These are phyloP conservation scores for Pichia sp. DNA, from an alignment of 1,139 yeast species.

Conservation along the genomic window DNA sequence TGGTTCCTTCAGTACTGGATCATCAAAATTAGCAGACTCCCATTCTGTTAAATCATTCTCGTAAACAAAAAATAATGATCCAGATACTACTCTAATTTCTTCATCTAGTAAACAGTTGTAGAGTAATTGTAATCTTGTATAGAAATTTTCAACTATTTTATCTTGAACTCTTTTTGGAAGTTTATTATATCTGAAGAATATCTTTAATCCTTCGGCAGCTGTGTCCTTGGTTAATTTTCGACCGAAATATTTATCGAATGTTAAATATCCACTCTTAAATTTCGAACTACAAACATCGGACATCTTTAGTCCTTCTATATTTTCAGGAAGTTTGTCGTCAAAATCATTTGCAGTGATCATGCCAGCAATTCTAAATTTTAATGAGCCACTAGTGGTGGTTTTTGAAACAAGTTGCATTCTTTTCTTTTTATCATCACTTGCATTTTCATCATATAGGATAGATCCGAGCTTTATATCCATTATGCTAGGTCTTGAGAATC, in stretches of 20 bases:
- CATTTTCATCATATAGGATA: constrained; percentile 55
- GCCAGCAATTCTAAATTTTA: constrained; percentile 78
- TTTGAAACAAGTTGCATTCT: constrained; percentile 58
- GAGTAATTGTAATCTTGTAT: constrained; percentile 54
- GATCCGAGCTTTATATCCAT: constrained; percentile 81
- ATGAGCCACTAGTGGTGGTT: constrained; percentile 72
- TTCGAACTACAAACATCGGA: constrained; percentile 19
- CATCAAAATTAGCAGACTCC: constrained; percentile 32
- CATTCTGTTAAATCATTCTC: constrained; percentile 59
- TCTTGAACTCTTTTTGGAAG: constrained; percentile 30
- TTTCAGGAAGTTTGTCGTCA: constrained; percentile 12
- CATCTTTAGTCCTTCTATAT: constrained; percentile 20
- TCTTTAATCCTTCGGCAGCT: constrained; percentile 42
- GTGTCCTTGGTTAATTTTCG: constrained; percentile 43
- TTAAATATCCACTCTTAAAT: constrained; percentile 34
- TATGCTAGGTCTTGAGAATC: constrained; percentile 61
- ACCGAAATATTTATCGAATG: constrained; percentile 67
- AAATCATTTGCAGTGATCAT: constrained; percentile 49
- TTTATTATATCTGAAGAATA: constrained; percentile 42
- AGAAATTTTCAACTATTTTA: constrained; percentile 37
- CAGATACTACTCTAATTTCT: constrained; percentile 65
- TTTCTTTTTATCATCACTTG: constrained; percentile 50
- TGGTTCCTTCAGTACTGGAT: constrained; percentile 34
- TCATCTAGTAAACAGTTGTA: constrained; percentile 55
- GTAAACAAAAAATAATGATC: constrained; percentile 66